Conservation (phyloP, 495 filamentous ascomycete species). For the Daldinia vernicosa region DNA sequence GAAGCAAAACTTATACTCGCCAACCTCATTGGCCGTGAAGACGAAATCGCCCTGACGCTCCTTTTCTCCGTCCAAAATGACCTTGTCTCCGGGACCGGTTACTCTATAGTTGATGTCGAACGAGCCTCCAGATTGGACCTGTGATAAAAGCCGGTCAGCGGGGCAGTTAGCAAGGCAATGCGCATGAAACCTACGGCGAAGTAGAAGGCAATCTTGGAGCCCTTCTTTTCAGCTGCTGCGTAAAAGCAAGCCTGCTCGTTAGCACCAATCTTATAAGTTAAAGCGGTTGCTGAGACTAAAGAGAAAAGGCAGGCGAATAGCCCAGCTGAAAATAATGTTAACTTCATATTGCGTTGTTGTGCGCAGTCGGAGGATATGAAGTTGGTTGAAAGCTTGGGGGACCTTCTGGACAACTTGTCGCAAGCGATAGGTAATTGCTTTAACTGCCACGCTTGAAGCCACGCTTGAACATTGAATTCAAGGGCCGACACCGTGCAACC, state of each 20-base stretch:
- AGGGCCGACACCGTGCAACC: not conserved
- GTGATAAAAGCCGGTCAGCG: constrained; percentile 12
- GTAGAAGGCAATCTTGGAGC: constrained; percentile 95
- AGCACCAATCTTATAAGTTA: constrained; percentile 90
- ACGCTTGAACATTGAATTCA: constrained; percentile 15
- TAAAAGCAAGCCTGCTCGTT: constrained; percentile 98
- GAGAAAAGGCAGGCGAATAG: constrained; percentile 70
- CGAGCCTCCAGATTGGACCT: constrained; percentile 96
- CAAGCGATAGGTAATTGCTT: constrained; percentile 14
- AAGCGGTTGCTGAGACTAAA: constrained; percentile 79
- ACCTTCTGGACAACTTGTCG: constrained; percentile 42
- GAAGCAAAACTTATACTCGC: constrained; percentile 98
- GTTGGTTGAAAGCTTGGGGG: constrained; percentile 11
- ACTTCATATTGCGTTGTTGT: constrained; percentile 57
- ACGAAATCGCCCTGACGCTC: constrained; percentile 98
- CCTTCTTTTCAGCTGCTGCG: constrained; percentile 73
- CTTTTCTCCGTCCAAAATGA: constrained; percentile 87
- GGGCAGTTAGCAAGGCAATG: not conserved
- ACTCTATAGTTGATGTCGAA: constrained; percentile 97
- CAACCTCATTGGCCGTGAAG: constrained; percentile 91
- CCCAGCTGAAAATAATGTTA: constrained; percentile 58
- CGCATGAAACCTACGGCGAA: constrained; percentile 77
- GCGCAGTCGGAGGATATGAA: constrained; percentile 27
- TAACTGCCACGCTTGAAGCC: constrained; percentile 22
- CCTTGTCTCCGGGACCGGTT: constrained; percentile 79